These are phyloP conservation scores for Liriodendron chinense DNA, from an alignment of 164 flowering plant genomes.

Conservation along the genomic window DNA sequence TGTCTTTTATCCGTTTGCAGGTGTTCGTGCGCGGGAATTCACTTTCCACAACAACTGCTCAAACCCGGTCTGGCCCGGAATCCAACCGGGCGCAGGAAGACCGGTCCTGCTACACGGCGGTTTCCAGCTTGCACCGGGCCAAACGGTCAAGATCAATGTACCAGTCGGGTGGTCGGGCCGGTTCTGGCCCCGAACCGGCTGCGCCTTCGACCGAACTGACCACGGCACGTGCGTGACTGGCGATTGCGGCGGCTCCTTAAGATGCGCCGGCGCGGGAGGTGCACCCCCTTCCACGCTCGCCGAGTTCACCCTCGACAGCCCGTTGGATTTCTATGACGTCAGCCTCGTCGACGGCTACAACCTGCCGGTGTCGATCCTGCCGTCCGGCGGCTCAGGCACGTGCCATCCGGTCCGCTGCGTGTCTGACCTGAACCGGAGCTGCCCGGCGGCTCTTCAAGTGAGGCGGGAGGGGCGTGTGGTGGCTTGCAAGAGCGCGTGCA, in stretches of 20 bases:
- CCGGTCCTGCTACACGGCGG: slow-evolving; percentile 52
- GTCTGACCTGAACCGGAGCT: slow-evolving; percentile 56
- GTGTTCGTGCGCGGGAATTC: slow-evolving; percentile 42
- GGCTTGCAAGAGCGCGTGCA: slow-evolving; percentile 89
- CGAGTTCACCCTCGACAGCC: slow-evolving; percentile 54
- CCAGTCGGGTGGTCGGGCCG: slow-evolving; percentile 62
- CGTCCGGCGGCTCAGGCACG: slow-evolving; percentile 52
- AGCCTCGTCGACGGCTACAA: slow-evolving; percentile 93
- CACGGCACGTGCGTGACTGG: slow-evolving; percentile 51
- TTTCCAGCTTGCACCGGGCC: slow-evolving; percentile 46
- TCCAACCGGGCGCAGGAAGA: slow-evolving; percentile 51
- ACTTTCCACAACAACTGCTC: slow-evolving; percentile 63
- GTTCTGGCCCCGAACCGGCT: slow-evolving; percentile 69
- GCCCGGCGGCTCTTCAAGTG: slow-evolving; percentile 65
- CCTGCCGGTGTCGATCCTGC: slow-evolving; percentile 58
- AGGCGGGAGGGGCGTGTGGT: slow-evolving; percentile 42
- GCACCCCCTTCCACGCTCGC: slow-evolving; percentile 65
- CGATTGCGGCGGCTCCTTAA: slow-evolving; percentile 52
- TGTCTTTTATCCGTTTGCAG: slow-evolving; percentile 17
- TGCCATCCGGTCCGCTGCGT: slow-evolving; percentile 69
- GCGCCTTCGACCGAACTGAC: slow-evolving; percentile 41
- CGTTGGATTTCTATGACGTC: slow-evolving; percentile 71
- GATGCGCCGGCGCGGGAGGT: slow-evolving; percentile 57
- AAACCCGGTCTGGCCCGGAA: slow-evolving; percentile 75
- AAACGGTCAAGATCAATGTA: slow-evolving; percentile 21